Conservation (phyloP, 2,329 filamentous ascomycete species). For the Penicillium sp. region DNA sequence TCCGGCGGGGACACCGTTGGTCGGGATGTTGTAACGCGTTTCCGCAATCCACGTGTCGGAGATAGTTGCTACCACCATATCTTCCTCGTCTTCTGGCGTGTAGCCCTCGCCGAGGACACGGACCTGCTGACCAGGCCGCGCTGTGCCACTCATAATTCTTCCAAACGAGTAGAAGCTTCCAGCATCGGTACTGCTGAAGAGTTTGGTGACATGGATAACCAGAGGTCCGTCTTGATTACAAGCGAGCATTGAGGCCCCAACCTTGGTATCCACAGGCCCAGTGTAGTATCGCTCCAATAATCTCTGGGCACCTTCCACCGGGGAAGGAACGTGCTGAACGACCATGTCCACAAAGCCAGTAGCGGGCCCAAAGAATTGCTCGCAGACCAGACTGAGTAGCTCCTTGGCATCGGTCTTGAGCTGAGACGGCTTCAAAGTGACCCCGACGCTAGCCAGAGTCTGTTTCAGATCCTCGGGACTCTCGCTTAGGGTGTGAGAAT, state of each 20-base stretch:
- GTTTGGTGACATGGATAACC: slow-evolving; percentile 87
- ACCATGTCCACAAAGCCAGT: slow-evolving; percentile 96
- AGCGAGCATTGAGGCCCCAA: slow-evolving; percentile 73
- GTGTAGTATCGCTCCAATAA: slow-evolving; percentile 88
- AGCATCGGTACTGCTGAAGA: slow-evolving; percentile 89
- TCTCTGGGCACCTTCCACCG: slow-evolving; percentile 70
- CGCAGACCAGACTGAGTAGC: slow-evolving; percentile 82
- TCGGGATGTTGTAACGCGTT: slow-evolving; percentile 87
- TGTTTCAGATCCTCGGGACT: slow-evolving; percentile 78
- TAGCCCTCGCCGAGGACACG: slow-evolving; percentile 93
- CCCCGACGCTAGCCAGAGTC: slow-evolving; percentile 75
- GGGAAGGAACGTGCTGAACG: slow-evolving; percentile 82
- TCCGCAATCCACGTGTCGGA: slow-evolving; percentile 86
- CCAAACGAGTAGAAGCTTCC: slow-evolving; percentile 87
- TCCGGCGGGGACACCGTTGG: slow-evolving; percentile 87
- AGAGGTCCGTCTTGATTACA: slow-evolving; percentile 89
- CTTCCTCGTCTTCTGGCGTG: slow-evolving; percentile 94
- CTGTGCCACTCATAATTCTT: slow-evolving; percentile 88
- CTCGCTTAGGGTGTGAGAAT: slow-evolving; percentile 89
- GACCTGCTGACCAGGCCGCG: slow-evolving; percentile 75
- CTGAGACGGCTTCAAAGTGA: slow-evolving; percentile 85
- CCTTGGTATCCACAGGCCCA: slow-evolving; percentile 77
- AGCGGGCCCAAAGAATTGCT: slow-evolving; percentile 90
- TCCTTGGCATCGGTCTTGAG: slow-evolving; percentile 87
- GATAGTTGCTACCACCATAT: slow-evolving; percentile 86